phyloP scores from a whole-genome alignment of 1,139 yeast species.

The Suhomyces terraborum region DNA sequence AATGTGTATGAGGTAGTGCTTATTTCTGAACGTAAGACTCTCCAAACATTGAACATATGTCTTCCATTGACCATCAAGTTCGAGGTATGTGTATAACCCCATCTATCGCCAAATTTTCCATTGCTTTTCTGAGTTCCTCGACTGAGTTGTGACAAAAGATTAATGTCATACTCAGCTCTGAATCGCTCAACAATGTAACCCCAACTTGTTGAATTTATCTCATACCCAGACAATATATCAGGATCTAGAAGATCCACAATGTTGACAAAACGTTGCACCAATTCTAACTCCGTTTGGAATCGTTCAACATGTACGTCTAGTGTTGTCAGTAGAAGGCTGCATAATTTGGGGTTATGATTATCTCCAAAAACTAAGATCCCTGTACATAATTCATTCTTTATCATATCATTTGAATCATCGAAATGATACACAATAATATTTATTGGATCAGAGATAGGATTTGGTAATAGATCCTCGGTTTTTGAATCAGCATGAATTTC shows the following conservation, averaged over 20 bases:
- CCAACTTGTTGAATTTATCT: slow-evolving; percentile 81
- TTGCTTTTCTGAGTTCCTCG: slow-evolving; percentile 51
- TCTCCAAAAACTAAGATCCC: slow-evolving; percentile 35
- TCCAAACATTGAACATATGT: slow-evolving; percentile 83
- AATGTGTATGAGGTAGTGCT: slow-evolving; percentile 68
- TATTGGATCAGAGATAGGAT: slow-evolving; percentile 65
- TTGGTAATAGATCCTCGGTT: slow-evolving; percentile 51
- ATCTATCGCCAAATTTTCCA: slow-evolving; percentile 65
- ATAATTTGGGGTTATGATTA: background rate
- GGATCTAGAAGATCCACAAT: slow-evolving; percentile 75
- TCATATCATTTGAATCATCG: slow-evolving; percentile 47
- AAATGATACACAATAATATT: slow-evolving; percentile 63
- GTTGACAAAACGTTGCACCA: slow-evolving; percentile 56
- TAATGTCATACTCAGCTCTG: slow-evolving; percentile 44
- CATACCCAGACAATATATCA: slow-evolving; percentile 85
- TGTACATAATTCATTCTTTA: slow-evolving; percentile 16
- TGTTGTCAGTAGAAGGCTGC: slow-evolving; percentile 11
- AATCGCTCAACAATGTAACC: slow-evolving; percentile 81
- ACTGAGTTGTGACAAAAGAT: slow-evolving; percentile 47
- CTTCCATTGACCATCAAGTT: slow-evolving; percentile 72
- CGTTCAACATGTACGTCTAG: slow-evolving; percentile 22
- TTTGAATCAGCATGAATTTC: slow-evolving; percentile 69
- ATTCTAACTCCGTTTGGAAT: slow-evolving; percentile 54
- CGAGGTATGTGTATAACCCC: slow-evolving; percentile 85
- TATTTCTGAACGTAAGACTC: slow-evolving; percentile 64